These are phyloP conservation scores for Candida sphagnicola DNA, from an alignment of 805 yeast species.

Conservation along the genomic window DNA sequence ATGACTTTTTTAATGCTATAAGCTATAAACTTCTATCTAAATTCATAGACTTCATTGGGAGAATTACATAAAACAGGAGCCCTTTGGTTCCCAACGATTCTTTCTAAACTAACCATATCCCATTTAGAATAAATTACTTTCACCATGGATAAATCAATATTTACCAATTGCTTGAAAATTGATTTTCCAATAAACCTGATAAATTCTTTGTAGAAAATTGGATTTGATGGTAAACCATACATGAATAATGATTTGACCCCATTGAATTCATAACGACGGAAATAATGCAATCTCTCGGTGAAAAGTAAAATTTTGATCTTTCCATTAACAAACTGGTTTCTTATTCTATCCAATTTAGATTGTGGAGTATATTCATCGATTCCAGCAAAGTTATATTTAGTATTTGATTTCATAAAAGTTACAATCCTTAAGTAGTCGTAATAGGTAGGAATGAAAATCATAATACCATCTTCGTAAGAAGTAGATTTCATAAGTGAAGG, in stretches of 20 bases:
- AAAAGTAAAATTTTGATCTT: slow-evolving; percentile 71
- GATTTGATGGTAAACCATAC: slow-evolving; percentile 83
- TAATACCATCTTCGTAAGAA: slow-evolving; percentile 66
- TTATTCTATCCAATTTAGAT: slow-evolving; percentile 63
- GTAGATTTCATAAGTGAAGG: slow-evolving; percentile 66
- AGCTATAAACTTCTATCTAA: slow-evolving; percentile 24
- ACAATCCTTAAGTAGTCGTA: slow-evolving; percentile 80
- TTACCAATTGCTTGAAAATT: slow-evolving; percentile 52
- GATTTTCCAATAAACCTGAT: slow-evolving; percentile 63
- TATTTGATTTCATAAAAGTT: slow-evolving; percentile 59
- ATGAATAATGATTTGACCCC: slow-evolving; percentile 83
- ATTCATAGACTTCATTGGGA: slow-evolving; percentile 71
- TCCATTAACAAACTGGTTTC: slow-evolving; percentile 64
- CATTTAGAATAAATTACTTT: slow-evolving; percentile 69
- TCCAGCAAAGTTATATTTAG: slow-evolving; percentile 63
- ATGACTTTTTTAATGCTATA: too few relatives aligned
- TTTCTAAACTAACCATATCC: slow-evolving; percentile 75
- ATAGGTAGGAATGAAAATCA: slow-evolving; percentile 81
- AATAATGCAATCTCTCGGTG: slow-evolving; percentile 92
- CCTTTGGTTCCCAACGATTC: slow-evolving; percentile 75
- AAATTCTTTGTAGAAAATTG: slow-evolving; percentile 76
- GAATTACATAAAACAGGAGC: slow-evolving; percentile 69
- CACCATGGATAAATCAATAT: slow-evolving; percentile 40
- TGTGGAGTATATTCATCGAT: slow-evolving; percentile 81
- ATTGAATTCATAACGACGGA: slow-evolving; percentile 74